Base-by-base conservation (phyloP, 78 protist genomes). In the Anaeramoeba flamelloides region DNA sequence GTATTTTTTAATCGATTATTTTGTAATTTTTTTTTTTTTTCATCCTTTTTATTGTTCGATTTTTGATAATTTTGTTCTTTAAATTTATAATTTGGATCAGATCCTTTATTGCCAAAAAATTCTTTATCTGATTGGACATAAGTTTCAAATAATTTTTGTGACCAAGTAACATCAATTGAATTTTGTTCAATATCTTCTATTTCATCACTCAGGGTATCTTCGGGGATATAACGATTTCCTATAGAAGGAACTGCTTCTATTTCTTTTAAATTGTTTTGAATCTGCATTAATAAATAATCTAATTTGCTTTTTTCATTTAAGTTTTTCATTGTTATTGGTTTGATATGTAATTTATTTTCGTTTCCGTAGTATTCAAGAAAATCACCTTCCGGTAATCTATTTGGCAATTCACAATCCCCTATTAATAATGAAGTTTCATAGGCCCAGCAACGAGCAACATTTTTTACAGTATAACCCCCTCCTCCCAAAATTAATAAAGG, bases 371-470 rank as follows among this genome's bases (percentile, higher is more conserved):
- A 64, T 26, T 64, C 74, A 30, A n/a, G 30, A 30, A n/a, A 64
- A 26, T n/a, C 36, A 30, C 30, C 30, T 26, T 64, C 30, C 74
- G 74, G 74, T 26, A 64, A n/a, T n/a, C n/a, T n/a, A n/a, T n/a
- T n/a, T n/a, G n/a, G n/a, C n/a, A n/a, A n/a, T n/a, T n/a, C n/a
- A n/a, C n/a, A n/a, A n/a, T n/a, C n/a, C n/a, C n/a, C n/a, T 64
- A 30, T 82, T 2, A 82, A 40, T 38, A 91, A 76, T 12, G 92
- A 85, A 3, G 98, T 92, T 82, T 94, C 98, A 81, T 89, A 84
- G 1, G 97, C 77, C 99, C 99, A 98, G 85, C 99, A 96, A 8
- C 99, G 87, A 1, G 98, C 97, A 1, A 94, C 98, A 40, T 96
- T 95, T 31, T 95, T 86, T 40, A 95, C 87, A 0, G 98, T 94